phyloP scores from a whole-genome alignment of 2,329 filamentous ascomycete species.

The Penicillium brasilianum region DNA sequence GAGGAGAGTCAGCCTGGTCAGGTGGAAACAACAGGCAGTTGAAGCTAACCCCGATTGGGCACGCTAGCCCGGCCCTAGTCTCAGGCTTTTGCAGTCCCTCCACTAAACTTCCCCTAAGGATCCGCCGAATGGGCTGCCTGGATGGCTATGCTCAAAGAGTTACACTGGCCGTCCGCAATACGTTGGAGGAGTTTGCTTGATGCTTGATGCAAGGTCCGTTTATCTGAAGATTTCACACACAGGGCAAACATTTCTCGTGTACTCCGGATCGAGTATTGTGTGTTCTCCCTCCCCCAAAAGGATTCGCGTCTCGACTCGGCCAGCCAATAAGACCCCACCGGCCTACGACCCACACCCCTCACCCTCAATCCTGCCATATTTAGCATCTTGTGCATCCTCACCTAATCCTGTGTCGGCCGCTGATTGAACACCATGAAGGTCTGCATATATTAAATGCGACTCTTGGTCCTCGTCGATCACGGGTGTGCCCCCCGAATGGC shows the following conservation, averaged over 20 bases:
- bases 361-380: conserved; percentile 9
- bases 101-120: not conserved
- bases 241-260: not conserved
- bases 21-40: conserved; percentile 18
- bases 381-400: conserved; percentile 7
- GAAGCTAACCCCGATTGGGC: conserved; percentile 19
- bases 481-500: not conserved
- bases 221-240: not conserved
- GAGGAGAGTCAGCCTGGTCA: conserved; percentile 11
- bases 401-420: not conserved
- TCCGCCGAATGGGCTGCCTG: not conserved
- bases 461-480: conserved; percentile 3
- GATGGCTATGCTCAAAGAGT: not conserved
- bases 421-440: not conserved
- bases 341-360: not conserved
- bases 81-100: conserved; percentile 4
- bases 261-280: not conserved
- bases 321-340: not conserved
- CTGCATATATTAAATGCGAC: not conserved
- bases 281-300: not conserved
- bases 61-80: conserved; percentile 22
- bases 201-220: not conserved
- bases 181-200: too few species aligned
- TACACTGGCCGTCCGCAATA: not conserved
- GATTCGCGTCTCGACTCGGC: conserved; percentile 1